Evolutionary conservation across 352 stramenopile genomes (phyloP).

Genomic region (Thraustochytrium striatum): DNA sequence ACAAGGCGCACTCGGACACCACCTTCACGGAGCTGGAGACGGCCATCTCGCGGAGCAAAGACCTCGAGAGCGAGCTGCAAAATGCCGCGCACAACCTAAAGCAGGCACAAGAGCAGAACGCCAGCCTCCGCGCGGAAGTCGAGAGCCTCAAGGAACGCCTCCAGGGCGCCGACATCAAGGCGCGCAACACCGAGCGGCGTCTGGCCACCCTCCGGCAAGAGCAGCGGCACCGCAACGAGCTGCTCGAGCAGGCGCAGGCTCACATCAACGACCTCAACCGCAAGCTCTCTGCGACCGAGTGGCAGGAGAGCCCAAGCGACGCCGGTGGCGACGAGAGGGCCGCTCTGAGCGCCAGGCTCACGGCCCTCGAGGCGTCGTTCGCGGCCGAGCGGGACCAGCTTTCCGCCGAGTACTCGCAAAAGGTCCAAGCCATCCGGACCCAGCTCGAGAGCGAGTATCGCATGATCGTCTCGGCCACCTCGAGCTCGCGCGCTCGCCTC

Average conservation of each 20-base stretch:
- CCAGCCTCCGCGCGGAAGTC: constrained; percentile 7
- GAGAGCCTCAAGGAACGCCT: background rate
- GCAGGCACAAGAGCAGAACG: background rate
- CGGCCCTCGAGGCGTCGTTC: background rate
- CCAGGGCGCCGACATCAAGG: background rate
- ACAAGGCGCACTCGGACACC: constrained; percentile 24
- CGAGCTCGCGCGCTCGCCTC: constrained; percentile 10
- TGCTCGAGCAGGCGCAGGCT: background rate
- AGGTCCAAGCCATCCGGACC: background rate
- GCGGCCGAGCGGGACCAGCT: background rate
- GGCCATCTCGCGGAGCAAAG: background rate
- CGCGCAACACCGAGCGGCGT: background rate
- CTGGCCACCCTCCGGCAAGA: background rate
- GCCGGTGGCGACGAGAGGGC: background rate
- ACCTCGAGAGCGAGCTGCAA: constrained; percentile 21
- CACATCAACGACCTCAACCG: no score
- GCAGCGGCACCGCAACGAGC: background rate
- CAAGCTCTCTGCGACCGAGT: no score
- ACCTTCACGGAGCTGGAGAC: constrained; percentile 25
- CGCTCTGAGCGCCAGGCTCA: background rate
- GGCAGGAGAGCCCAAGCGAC: no score
- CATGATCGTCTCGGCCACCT: constrained; percentile 31
- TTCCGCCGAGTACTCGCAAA: background rate
- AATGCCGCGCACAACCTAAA: background rate
- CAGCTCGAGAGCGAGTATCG: constrained; percentile 42